A percentile compares a stretch with the other conserved stretches of the same genome.
These are phyloP conservation scores for Cardamine resedifolia DNA, from an alignment of 345 rosid genomes.

Conservation along the genomic window DNA sequence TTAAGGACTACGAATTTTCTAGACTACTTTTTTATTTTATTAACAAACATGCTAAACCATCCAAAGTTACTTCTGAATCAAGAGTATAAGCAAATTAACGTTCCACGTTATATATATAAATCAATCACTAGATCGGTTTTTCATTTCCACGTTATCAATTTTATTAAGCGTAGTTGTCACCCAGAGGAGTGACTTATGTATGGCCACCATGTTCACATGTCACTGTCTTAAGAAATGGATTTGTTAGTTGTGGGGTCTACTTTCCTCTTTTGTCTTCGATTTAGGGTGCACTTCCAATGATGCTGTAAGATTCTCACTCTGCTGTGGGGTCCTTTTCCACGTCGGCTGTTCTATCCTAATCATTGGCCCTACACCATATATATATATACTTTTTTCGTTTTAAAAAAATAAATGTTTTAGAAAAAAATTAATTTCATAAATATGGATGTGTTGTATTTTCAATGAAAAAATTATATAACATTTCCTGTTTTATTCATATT, in stretches of 20 bases:
- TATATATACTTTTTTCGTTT: too few relatives aligned
- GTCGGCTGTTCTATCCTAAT: slow-evolving; percentile 23
- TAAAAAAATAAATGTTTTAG: too few relatives aligned
- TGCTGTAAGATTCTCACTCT: slow-evolving; percentile 31
- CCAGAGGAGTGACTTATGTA: slow-evolving; percentile 35
- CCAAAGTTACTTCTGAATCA: background rate
- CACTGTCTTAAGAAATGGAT: slow-evolving; percentile 25
- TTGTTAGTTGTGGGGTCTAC: slow-evolving; percentile 17
- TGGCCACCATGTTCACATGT: slow-evolving; percentile 37
- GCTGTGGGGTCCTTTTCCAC: slow-evolving; percentile 14
- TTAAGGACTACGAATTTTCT: background rate
- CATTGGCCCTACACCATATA: slow-evolving; percentile 7
- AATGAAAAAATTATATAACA: too few relatives aligned
- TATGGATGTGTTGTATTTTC: too few relatives aligned
- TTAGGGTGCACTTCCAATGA: slow-evolving; percentile 33
- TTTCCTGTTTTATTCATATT: too few relatives aligned
- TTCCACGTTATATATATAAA: too few relatives aligned
- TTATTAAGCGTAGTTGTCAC: slow-evolving; percentile 28
- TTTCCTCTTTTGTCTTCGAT: slow-evolving; percentile 18
- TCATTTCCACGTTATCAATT: background rate
- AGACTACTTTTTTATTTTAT: background rate
- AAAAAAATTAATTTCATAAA: too few relatives aligned
- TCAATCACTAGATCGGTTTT: background rate
- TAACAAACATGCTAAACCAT: slow-evolving; percentile 19
- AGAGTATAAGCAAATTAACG: too few relatives aligned